Percentiles rank a stretch among this genome's conserved stretches.
Evolutionary conservation across 192 early-diverging fungal genomes (phyloP).

Genomic region (Backusella circina): DNA sequence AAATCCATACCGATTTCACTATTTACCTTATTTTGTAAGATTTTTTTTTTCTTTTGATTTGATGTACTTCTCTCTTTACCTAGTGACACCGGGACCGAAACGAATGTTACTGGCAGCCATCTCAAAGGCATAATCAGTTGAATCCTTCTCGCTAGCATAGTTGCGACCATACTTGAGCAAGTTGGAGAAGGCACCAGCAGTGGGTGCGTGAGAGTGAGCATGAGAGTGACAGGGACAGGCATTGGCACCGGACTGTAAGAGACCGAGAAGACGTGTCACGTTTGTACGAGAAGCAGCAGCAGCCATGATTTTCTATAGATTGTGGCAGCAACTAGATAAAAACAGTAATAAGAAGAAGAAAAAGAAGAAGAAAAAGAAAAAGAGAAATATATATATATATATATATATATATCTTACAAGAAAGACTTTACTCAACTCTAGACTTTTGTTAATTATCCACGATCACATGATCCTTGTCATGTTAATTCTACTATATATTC

Average conservation of each 20-base stretch:
- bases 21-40: not conserved
- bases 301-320: constrained; percentile 17
- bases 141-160: constrained; percentile 32
- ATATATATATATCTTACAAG: too few species aligned
- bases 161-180: constrained; percentile 35
- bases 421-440: too few species aligned
- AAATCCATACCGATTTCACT: constrained; percentile 83
- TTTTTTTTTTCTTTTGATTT: not conserved
- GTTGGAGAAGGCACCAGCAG: constrained; percentile 14
- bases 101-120: constrained; percentile 90
- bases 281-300: constrained; percentile 33
- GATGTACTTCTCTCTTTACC: constrained; percentile 17
- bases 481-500: not conserved
- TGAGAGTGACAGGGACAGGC: constrained; percentile 37
- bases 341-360: constrained; percentile 11
- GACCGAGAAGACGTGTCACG: constrained; percentile 27
- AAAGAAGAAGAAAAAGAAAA: not conserved
- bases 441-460: not conserved
- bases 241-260: constrained; percentile 20
- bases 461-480: constrained; percentile 1
- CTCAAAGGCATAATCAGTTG: constrained; percentile 71
- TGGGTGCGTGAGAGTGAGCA: constrained; percentile 27
- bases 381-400: not conserved
- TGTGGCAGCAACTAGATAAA: not conserved
- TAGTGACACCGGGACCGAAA: constrained; percentile 79